phyloP scores from a whole-genome alignment of 2,329 filamentous ascomycete species.

The Diaporthe longicolla region DNA sequence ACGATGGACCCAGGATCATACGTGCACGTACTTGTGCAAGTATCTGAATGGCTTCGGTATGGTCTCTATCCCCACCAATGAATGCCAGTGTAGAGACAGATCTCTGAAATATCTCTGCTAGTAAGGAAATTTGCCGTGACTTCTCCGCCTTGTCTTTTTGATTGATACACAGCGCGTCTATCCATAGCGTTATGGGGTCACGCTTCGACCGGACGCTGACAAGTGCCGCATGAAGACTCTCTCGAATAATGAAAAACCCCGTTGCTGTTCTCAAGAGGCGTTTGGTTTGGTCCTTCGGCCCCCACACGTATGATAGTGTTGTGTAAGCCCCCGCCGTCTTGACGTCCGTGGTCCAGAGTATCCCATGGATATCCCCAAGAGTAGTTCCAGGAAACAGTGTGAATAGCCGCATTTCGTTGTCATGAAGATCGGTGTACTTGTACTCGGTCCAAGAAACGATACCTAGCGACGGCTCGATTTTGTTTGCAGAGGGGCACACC shows the following conservation, averaged over 20 bases:
- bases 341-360: background rate
- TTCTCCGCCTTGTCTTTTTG: background rate
- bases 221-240: background rate
- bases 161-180: conserved; percentile 4
- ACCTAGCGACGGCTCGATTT: too few species aligned
- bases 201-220: background rate
- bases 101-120: background rate
- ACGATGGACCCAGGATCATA: background rate
- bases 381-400: background rate
- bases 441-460: background rate
- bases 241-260: background rate
- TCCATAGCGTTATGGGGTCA: background rate
- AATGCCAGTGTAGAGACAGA: background rate
- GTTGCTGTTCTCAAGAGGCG: background rate
- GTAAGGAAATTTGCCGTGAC: background rate
- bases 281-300: background rate
- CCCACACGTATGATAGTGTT: background rate
- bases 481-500: background rate
- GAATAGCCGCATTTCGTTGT: background rate
- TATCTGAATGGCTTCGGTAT: background rate
- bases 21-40: background rate
- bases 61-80: background rate
- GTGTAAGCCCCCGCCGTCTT: background rate
- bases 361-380: background rate
- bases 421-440: background rate